A percentile compares a stretch with the other conserved stretches of the same genome.
These are phyloP conservation scores for Debaryomyces coudertii DNA, from an alignment of 1,139 yeast species.

Conservation along the genomic window DNA sequence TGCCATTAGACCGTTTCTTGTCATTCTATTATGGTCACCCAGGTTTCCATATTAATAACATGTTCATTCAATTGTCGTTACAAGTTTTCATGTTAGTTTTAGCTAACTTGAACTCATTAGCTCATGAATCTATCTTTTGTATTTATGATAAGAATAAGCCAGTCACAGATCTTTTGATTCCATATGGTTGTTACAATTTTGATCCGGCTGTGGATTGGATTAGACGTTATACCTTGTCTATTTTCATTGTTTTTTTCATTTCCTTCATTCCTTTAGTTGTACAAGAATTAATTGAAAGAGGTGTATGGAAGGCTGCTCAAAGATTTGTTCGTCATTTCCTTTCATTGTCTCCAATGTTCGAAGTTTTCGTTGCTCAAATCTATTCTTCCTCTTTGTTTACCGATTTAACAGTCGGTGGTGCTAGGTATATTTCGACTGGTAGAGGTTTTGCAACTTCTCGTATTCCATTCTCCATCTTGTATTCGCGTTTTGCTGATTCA, in stretches of 20 bases:
- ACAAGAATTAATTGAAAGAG: constrained; percentile 97
- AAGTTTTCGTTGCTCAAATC: constrained; percentile 97
- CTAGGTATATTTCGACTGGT: constrained; percentile 98
- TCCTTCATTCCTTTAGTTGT: constrained; percentile 95
- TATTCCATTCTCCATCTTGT: constrained; percentile 93
- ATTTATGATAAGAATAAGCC: constrained; percentile 82
- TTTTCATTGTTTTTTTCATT: constrained; percentile 97
- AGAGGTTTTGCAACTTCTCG: constrained; percentile 99
- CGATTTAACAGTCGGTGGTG: constrained; percentile 98
- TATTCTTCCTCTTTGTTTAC: constrained; percentile 89
- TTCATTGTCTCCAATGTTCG: constrained; percentile 94
- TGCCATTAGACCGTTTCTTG: constrained; percentile 95
- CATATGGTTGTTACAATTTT: constrained; percentile 93
- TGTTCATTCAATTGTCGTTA: constrained; percentile 92
- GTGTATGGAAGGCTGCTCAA: constrained; percentile 92
- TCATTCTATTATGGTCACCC: constrained; percentile 98
- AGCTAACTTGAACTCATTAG: constrained; percentile 88
- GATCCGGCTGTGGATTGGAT: constrained; percentile 94
- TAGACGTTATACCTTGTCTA: constrained; percentile 95
- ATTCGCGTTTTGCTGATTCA: constrained; percentile 96
- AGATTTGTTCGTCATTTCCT: constrained; percentile 88
- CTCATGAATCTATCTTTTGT: constrained; percentile 89
- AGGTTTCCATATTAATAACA: constrained; percentile 97
- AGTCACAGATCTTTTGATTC: constrained; percentile 78
- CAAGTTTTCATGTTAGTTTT: constrained; percentile 91